Percentiles rank a stretch among this genome's conserved stretches.
phyloP scores from a whole-genome alignment of 306 rosid species.

The peach (Prunus persica) region Prunus_persica_NCBIv2 NC_034009.1:25445501-25446000 shows the following conservation, averaged over 20 bases:
- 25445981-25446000: constrained; percentile 99
- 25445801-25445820: constrained; percentile 60
- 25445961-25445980: constrained; percentile 99
- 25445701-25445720: constrained; percentile 43
- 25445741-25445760: constrained; percentile 84
- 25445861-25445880: constrained; percentile 69
- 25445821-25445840: constrained; percentile 55
- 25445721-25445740: constrained; percentile 68
- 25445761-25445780: constrained; percentile 88
- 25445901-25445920: constrained; percentile 91
- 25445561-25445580: constrained; percentile 89
- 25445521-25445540: constrained; percentile 76
- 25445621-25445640: constrained; percentile 92
- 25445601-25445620: constrained; percentile 80
- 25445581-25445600: constrained; percentile 84
- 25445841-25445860: constrained; percentile 58
- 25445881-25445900: constrained; percentile 91
- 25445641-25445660: constrained; percentile 83
- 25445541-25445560: constrained; percentile 96
- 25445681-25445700: constrained; percentile 50
- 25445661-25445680: constrained; percentile 44
- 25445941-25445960: constrained; percentile 96
- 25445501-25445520: constrained; percentile 95
- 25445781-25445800: constrained; percentile 56
- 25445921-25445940: constrained; percentile 95